Percentiles rank a stretch among this genome's conserved stretches.
These are phyloP conservation scores for Jatropha podagrica DNA, from an alignment of 441 rosid genomes.

Conservation along the genomic window DNA sequence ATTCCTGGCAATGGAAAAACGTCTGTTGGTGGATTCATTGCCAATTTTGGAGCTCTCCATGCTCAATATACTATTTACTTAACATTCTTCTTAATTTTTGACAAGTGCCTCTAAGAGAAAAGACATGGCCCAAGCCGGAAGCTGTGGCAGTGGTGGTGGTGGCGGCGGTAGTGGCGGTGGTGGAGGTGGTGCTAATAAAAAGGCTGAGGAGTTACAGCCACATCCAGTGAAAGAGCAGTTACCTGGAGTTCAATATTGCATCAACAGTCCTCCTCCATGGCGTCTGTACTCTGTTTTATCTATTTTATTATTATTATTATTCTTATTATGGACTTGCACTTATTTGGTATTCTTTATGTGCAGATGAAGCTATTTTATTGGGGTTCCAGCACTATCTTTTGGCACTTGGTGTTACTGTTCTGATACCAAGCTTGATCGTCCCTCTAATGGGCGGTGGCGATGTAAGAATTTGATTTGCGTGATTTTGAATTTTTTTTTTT, in stretches of 20 bases:
- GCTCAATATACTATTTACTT: not conserved
- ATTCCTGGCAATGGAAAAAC: not conserved
- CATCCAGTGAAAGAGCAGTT: conserved; percentile 71
- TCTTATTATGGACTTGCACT: not conserved
- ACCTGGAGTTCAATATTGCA: conserved; percentile 59
- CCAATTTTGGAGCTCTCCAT: not conserved
- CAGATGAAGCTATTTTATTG: conserved; percentile 66
- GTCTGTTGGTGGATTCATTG: not conserved
- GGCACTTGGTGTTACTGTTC: conserved; percentile 65
- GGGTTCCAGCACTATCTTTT: conserved; percentile 76
- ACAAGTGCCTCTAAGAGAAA: not conserved
- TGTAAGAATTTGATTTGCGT: conserved; percentile 36
- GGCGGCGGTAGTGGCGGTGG: not conserved
- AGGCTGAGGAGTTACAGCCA: conserved; percentile 48
- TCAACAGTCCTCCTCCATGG: conserved; percentile 78
- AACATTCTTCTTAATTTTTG: not conserved
- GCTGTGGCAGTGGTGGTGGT: conserved; percentile 13
- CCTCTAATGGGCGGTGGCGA: conserved; percentile 82
- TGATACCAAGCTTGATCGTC: conserved; percentile 67
- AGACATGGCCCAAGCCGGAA: not conserved
- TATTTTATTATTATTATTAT: not conserved
- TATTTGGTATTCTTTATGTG: conserved; percentile 9
- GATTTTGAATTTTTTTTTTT: not conserved
- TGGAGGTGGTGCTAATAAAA: conserved; percentile 28
- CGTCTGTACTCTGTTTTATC: conserved; percentile 30